Evolutionary conservation across 306 rosid species (phyloP), one percentile per base, ranked within the genome.

Genomic region (Psophocarpus tetragonolobus): DNA sequence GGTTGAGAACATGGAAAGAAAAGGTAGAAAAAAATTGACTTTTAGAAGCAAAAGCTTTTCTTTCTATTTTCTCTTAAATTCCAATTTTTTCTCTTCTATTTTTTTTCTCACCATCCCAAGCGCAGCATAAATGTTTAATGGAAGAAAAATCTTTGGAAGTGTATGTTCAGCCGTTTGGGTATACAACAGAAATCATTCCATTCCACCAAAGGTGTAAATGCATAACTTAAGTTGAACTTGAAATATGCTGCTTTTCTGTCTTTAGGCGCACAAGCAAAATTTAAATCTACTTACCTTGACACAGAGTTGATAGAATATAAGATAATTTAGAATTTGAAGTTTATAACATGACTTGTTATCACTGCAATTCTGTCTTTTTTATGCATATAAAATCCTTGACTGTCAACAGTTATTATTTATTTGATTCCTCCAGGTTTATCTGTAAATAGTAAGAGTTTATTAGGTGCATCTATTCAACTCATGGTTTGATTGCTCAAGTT

Each of bases 391-490:
- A 57, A 29, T 76, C 38, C 32, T 74, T 48, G 51, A 15, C 48
- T 14, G 70, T 71, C 30, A 23, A 23, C 76, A 3, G 20, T 20
- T 12, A 47, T 30, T 30, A 48, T 56, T 73, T 41, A 14, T 84
- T 71, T 83, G 76, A 41, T 80, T 85, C 60, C 63, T 35, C 73
- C 87, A 93, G 98, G 98, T 91, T 82, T 89, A 85, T 81, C 80
- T 83, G 90, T 56, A 84, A 84, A 68, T 68, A 81, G 83, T 66
- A 75, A 73, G 70, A 15, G 68, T 21, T 68, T 71, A 33, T 74
- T 33, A 58, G 77, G 68, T 75, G 79, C 50, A 48, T 63, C 15
- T 65, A 13, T 67, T 73, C 57, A 56, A 14, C 32, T 74, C 75
- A 42, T 39, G 35, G 76, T 79, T 58, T 5, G 68, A 58, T 76